Base-by-base conservation (phyloP, 768 basidiomycete genomes). In the Cubamyces lactineus region DNA sequence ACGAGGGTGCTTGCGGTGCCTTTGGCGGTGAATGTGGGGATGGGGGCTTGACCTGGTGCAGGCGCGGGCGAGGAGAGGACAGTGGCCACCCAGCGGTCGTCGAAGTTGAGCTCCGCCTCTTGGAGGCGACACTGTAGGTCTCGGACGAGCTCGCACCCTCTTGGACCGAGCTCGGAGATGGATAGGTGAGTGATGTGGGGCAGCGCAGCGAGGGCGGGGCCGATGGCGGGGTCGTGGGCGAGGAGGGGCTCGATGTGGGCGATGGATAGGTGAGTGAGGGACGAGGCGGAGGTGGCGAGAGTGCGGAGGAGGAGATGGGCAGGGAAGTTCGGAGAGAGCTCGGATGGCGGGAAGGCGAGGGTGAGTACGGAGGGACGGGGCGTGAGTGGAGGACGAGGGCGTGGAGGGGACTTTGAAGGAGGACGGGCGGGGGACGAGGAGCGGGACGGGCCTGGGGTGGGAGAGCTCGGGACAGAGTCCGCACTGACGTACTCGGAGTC, bases 211-310 rank as follows among this genome's bases (percentile, higher is more conserved):
- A 62, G 42, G 1, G 55, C 50, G 23, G 34, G 49, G 1, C 42
- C 21, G 34, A 62, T 43, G 42, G 43, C 13, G 2, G 50, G 42
- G 50, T 57, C 49, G 42, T 47, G 61, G 8, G 61, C 55, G 40
- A 62, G 50, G 1, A 62, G 55, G 13, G 55, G 12, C 9, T 62
- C 61, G 43, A 45, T 34, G 38, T 62, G 49, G 6, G 38, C 16
- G 49, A 62, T 38, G 49, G 17, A 43, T 23, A 62, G 61, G 45
- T 62, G 61, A 34, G 55, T 52, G 55, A 62, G 49, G 24, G 50
- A 39, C 42, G 43, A 4, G 26, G 53, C 21, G 55, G 34, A 24
- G 15, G 48, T 21, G 48, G 34, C 4, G 28, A 61, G 60, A 15
- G 56, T 50, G 28, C 15, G 41, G 40, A 39, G 16, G 47, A 61